Base-by-base conservation (phyloP, 2,329 filamentous ascomycete genomes). In the Apiospora malaysiana region DNA sequence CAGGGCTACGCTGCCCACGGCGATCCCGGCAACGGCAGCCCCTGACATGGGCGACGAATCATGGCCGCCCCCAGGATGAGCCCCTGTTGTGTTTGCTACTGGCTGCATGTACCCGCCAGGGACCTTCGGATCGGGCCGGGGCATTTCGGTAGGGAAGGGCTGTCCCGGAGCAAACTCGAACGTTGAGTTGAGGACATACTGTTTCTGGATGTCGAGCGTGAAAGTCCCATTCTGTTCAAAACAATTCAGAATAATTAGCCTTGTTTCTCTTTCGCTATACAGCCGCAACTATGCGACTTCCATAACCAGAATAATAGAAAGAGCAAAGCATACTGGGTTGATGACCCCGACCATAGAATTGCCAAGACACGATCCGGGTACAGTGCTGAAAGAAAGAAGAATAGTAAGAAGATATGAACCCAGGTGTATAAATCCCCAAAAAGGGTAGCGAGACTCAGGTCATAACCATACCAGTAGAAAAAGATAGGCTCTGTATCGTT, bases 11-110 rank as follows among this genome's bases (percentile, higher is more conserved):
- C 56, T 4, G 56, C 56, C 56, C 32, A 63, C 56, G 56, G 32
- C 56, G 32, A 63, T 63, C 7, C 56, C 56, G 9, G 56, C 56
- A 40, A 63, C 16, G 18, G 40, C 32, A 8, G 56, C 32, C 32
- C 56, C 56, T 63, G 56, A 63, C 56, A 63, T 63, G 18, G 45
- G 21, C 43, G 43, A 46, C 56, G 32, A 63, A 63, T 63, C 56
- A 1, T 40, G 8, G 32, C 9, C 21, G 32, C 21, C 32, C 21
- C 56, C 32, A 40, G 8, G 1, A 12, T n/a, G 56, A n/a, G 27
- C 9, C 56, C 32, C 56, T 63, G 32, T 32, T 21, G 27, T 12
- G 56, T 40, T 63, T 63, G 56, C 56, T 63, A 9, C 32, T 2
- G 27, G 6, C 37, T 27, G 56, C 56, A 63, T 37, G 56, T 63